Evolutionary conservation across 768 basidiomycete species (phyloP), one percentile per base, ranked within the genome.

Genomic region (Trametes cubensis): DNA sequence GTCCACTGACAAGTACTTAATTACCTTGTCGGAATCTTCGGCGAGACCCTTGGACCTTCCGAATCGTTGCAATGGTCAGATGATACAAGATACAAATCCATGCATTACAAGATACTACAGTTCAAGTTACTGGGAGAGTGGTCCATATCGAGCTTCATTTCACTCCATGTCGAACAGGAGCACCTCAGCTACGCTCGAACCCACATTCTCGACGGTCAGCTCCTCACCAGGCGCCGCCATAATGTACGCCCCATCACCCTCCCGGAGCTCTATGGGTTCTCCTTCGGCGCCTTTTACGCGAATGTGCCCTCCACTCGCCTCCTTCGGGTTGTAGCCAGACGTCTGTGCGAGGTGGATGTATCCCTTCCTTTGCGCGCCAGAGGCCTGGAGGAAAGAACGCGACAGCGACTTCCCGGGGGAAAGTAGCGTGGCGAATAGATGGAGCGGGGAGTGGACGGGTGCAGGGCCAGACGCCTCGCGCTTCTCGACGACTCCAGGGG

Each of bases 181-280:
- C 20, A 94, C 79, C 75, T 96, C 94, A 0, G 86, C 90, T 14
- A 80, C 79, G 25, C 71, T 75, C 55, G 84, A 83, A 0, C 92
- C 91, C 4, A 81, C 77, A 66, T 93, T 95, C 72, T 83, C 81
- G 2, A 88, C 77, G 34, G 75, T 69, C 44, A 83, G 50, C 57
- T 72, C 77, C 21, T 83, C 79, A 0, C 76, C 79, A 0, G 77
- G 73, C 1, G 77, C 82, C 1, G 83, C 79, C 48, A 75, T 67
- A 47, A 96, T 72, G 73, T 94, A 98, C 14, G 87, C 86, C 0
- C 93, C 94, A 69, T 98, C 95, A 0, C 95, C 95, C 68, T 98
- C 95, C 34, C 83, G 82, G 55, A 96, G 73, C 41, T 81, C 85
- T 4, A 85, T 60, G 60, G 82, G 72, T 18, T 74, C 77, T 1